A percentile compares a stretch with the other conserved stretches of the same genome.
phyloP scores from a whole-genome alignment of 257 asterid genomes.

The Petunia secreta region DNA sequence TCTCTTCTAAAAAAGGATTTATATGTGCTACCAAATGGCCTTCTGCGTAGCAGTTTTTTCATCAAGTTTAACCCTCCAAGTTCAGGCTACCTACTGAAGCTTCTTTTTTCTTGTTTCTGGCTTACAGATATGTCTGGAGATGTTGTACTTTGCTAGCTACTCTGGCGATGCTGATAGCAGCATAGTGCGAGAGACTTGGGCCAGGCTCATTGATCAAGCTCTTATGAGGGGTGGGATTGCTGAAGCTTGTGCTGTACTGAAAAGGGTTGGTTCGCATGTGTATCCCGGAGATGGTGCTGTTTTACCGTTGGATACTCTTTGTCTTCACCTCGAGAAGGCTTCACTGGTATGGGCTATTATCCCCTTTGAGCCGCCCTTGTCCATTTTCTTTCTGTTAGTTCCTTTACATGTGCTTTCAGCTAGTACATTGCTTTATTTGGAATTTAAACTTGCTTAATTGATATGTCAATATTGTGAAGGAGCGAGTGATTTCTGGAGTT shows the following conservation, averaged over 20 bases:
- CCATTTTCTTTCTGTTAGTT: slow-evolving; percentile 1
- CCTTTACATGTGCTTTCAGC: slow-evolving; percentile 3
- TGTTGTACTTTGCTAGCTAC: slow-evolving; percentile 94
- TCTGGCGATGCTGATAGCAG: slow-evolving; percentile 95
- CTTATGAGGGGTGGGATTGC: slow-evolving; percentile 89
- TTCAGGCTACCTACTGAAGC: neutral
- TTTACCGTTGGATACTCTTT: slow-evolving; percentile 83
- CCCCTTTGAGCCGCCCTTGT: neutral
- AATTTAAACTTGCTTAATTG: slow-evolving; percentile 12
- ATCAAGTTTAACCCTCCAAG: neutral
- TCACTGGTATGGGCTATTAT: slow-evolving; percentile 49
- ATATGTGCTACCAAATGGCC: too few species aligned
- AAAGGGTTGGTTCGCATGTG: slow-evolving; percentile 82
- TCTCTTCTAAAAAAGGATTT: too few species aligned
- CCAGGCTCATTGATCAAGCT: slow-evolving; percentile 93
- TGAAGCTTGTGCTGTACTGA: slow-evolving; percentile 88
- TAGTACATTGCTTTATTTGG: slow-evolving; percentile 27
- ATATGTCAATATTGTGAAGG: slow-evolving; percentile 43
- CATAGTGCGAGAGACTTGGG: slow-evolving; percentile 92
- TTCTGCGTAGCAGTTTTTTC: neutral
- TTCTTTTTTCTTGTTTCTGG: slow-evolving; percentile 23
- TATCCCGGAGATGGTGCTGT: slow-evolving; percentile 88
- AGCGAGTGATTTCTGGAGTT: slow-evolving; percentile 66
- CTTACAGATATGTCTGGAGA: slow-evolving; percentile 83
- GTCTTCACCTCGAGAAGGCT: slow-evolving; percentile 94